These are phyloP conservation scores for Aphelidium insulamus DNA, from an alignment of 371 early-diverging fungal species.

Conservation along the genomic window DNA sequence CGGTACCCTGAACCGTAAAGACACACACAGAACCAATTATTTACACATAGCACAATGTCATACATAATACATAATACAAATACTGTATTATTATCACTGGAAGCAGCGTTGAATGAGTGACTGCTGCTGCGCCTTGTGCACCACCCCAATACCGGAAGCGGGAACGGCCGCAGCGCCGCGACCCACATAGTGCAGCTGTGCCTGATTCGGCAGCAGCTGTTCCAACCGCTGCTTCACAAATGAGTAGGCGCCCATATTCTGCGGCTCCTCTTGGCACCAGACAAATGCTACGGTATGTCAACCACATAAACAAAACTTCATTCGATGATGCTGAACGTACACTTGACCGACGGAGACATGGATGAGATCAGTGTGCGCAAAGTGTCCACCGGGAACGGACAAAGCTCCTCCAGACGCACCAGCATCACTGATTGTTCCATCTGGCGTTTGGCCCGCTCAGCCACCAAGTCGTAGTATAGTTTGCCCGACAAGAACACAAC, in stretches of 20 bases:
- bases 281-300: constrained; percentile 28
- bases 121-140: constrained; percentile 33
- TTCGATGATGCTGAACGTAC: neutral
- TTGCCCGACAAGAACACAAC: constrained; percentile 75
- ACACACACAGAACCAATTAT: too few relatives aligned
- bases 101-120: too few relatives aligned
- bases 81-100: too few relatives aligned
- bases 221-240: constrained; percentile 67
- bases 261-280: constrained; percentile 89
- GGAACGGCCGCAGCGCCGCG: constrained; percentile 46
- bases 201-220: constrained; percentile 28
- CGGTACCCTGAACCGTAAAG: too few relatives aligned
- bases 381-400: constrained; percentile 70
- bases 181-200: constrained; percentile 36
- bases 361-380: neutral
- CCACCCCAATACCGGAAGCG: constrained; percentile 34
- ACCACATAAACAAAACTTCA: neutral
- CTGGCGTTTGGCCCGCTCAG: constrained; percentile 37
- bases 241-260: constrained; percentile 72
- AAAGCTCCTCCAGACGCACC: constrained; percentile 73
- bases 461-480: constrained; percentile 68
- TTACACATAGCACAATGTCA: too few relatives aligned
- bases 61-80: too few relatives aligned
- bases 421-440: constrained; percentile 50
- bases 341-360: neutral